Conservation (phyloP, 1,284 basidiomycete species). For the Phaffia rhodozyma region DNA sequence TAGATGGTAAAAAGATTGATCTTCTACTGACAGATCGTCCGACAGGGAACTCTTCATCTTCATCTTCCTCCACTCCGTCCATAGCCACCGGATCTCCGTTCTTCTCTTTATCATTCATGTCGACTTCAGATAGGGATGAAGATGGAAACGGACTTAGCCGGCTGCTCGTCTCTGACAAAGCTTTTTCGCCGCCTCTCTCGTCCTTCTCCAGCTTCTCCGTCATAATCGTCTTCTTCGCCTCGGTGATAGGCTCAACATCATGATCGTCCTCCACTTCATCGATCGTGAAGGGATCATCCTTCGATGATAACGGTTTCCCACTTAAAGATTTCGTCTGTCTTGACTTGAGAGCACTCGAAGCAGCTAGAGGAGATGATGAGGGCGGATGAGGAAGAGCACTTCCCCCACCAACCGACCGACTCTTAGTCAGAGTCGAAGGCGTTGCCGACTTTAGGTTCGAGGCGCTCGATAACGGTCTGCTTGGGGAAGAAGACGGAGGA, state of each 20-base stretch:
- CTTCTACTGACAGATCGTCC: slow-evolving; percentile 1
- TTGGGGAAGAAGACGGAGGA: slow-evolving; percentile 20
- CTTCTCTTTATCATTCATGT: neutral
- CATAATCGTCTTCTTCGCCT: slow-evolving; percentile 11
- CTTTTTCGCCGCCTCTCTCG: slow-evolving; percentile 11
- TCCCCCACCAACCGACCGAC: slow-evolving; percentile 2
- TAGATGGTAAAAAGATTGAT: too few relatives aligned
- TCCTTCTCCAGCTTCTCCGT: slow-evolving; percentile 24
- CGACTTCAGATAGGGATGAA: neutral
- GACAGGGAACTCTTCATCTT: slow-evolving; percentile 18
- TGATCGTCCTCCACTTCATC: neutral
- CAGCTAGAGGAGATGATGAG: slow-evolving; percentile 21
- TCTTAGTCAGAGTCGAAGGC: slow-evolving; percentile 1
- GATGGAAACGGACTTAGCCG: neutral
- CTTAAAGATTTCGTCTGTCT: slow-evolving; percentile 9
- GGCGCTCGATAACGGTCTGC: slow-evolving; percentile 13
- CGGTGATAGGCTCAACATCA: slow-evolving; percentile 23
- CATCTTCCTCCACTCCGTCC: slow-evolving; percentile 18
- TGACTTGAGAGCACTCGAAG: slow-evolving; percentile 24
- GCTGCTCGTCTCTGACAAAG: neutral
- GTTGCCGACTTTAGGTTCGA: slow-evolving; percentile 12
- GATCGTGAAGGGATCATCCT: neutral
- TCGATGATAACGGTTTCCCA: neutral
- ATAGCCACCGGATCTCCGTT: neutral
- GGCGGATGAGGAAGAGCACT: slow-evolving; percentile 24